phyloP scores from a whole-genome alignment of 106 monocot genomes.

The Apostasia ramifera region DNA sequence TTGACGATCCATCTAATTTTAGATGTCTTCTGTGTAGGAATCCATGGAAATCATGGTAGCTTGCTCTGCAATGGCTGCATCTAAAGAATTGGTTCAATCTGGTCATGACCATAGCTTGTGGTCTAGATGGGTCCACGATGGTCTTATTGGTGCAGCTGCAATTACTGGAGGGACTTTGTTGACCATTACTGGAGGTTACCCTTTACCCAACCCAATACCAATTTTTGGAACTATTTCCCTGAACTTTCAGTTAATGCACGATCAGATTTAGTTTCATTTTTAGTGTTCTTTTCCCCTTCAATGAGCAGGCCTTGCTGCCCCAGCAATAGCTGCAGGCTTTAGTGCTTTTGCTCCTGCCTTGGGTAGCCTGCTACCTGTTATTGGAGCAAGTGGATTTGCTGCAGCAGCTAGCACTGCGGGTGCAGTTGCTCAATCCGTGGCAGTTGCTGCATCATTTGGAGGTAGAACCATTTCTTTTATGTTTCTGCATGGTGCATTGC shows the following conservation, averaged over 20 bases:
- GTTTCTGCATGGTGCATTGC: too few species aligned
- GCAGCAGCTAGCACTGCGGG: constrained; percentile 83
- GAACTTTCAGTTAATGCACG: too few species aligned
- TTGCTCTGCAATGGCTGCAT: constrained; percentile 78
- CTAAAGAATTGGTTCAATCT: constrained; percentile 39
- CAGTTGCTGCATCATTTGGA: constrained; percentile 96
- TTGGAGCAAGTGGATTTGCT: constrained; percentile 93
- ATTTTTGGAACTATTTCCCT: too few species aligned
- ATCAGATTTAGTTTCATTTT: background rate
- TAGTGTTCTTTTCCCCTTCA: background rate
- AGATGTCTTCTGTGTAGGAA: constrained; percentile 37
- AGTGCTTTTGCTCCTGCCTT: constrained; percentile 82
- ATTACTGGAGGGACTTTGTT: constrained; percentile 85
- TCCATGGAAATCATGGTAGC: constrained; percentile 92
- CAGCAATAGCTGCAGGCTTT: constrained; percentile 94
- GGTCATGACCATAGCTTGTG: constrained; percentile 34
- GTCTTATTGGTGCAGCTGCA: constrained; percentile 93
- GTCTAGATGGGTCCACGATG: constrained; percentile 78
- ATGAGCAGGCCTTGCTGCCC: constrained; percentile 77
- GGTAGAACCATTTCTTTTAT: constrained; percentile 20
- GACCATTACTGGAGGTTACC: constrained; percentile 75
- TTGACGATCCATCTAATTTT: background rate
- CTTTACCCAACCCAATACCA: too few species aligned
- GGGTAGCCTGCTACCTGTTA: constrained; percentile 68
- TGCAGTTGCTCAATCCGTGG: constrained; percentile 79